phyloP scores from a whole-genome alignment of 2,329 filamentous ascomycete genomes.

The Macroventuria anomochaeta region DNA sequence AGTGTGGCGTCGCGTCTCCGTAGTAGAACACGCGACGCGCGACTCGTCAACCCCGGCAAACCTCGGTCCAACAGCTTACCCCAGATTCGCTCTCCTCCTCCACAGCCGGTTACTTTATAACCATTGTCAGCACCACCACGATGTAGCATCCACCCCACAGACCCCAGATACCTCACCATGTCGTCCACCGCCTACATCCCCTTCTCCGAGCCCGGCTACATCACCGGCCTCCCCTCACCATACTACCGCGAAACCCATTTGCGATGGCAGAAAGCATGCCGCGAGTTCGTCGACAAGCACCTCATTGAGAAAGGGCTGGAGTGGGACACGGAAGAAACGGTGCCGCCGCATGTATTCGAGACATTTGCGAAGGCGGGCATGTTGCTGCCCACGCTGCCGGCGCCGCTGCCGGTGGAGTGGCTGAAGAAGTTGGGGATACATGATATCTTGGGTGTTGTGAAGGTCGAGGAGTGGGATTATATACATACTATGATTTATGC shows the following conservation, averaged over 20 bases:
- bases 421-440: slow-evolving; percentile 69
- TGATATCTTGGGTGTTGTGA: slow-evolving; percentile 69
- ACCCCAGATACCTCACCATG: slow-evolving; percentile 26
- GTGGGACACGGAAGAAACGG: slow-evolving; percentile 70
- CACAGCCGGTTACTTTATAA: slow-evolving; percentile 8
- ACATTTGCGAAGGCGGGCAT: slow-evolving; percentile 71
- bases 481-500: slow-evolving; percentile 73
- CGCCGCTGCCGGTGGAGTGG: slow-evolving; percentile 72
- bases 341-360: slow-evolving; percentile 69
- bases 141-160: background rate
- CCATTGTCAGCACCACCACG: background rate
- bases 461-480: slow-evolving; percentile 77
- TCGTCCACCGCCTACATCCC: slow-evolving; percentile 56
- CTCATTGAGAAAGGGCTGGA: slow-evolving; percentile 68
- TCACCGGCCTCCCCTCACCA: slow-evolving; percentile 72
- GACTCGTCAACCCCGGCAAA: slow-evolving; percentile 8
- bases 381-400: slow-evolving; percentile 72
- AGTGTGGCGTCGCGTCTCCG: too few species aligned
- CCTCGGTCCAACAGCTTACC: slow-evolving; percentile 15
- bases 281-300: slow-evolving; percentile 69
- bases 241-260: slow-evolving; percentile 72
- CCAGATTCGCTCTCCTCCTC: slow-evolving; percentile 13
- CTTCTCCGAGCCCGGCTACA: slow-evolving; percentile 76
- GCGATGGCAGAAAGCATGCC: slow-evolving; percentile 71
- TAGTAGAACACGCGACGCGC: background rate